phyloP scores from a whole-genome alignment of 495 filamentous ascomycete genomes.

The Podospora fimiseda region DNA sequence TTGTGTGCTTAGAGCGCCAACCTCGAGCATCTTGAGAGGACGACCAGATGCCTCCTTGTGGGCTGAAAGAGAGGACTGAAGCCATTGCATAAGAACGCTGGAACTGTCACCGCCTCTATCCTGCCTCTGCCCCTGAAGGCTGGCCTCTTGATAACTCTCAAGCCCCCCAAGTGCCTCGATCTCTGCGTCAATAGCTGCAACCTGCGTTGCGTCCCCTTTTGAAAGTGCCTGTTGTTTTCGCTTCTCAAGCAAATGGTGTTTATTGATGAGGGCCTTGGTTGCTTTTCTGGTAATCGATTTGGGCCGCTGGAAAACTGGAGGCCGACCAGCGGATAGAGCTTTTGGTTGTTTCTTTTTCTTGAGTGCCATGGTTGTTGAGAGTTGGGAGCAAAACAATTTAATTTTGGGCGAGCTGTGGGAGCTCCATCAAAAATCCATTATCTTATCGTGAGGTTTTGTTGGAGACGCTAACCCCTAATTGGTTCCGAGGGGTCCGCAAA shows the following conservation, averaged over 20 bases:
- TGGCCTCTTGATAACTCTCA: constrained; percentile 79
- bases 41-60: constrained; percentile 22
- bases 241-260: constrained; percentile 81
- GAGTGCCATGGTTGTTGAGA: constrained; percentile 17
- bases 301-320: constrained; percentile 46
- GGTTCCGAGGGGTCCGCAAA: not conserved
- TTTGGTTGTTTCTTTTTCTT: constrained; percentile 36
- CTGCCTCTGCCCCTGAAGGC: constrained; percentile 75
- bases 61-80: constrained; percentile 39
- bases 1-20: constrained; percentile 77
- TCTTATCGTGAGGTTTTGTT: not conserved
- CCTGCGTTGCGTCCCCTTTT: constrained; percentile 53
- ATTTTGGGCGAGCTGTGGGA: not conserved
- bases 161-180: constrained; percentile 64
- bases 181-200: constrained; percentile 49
- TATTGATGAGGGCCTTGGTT: constrained; percentile 73
- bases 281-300: constrained; percentile 69
- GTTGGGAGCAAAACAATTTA: not conserved
- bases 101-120: constrained; percentile 90
- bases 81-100: constrained; percentile 79
- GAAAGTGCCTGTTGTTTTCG: constrained; percentile 58
- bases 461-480: not conserved
- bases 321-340: constrained; percentile 62
- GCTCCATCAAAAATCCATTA: not conserved
- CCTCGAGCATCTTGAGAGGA: constrained; percentile 67